These are phyloP conservation scores for Cladophialophora psammophila DNA, from an alignment of 2,329 filamentous ascomycete species.

Conservation along the genomic window DNA sequence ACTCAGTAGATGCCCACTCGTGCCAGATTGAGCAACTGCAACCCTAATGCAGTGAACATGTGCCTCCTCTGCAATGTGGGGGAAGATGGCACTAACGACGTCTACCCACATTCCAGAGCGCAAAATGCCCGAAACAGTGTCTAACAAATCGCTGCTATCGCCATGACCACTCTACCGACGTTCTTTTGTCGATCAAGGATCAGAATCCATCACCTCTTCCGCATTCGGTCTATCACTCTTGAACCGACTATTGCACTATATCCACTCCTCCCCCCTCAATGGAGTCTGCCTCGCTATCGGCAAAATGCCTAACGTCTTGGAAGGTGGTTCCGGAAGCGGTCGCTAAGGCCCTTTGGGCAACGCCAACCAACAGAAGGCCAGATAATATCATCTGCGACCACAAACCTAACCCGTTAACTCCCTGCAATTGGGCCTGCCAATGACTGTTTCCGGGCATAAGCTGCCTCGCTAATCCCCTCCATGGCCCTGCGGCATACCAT, in stretches of 20 bases:
- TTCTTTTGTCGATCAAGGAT: not conserved
- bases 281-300: constrained; percentile 19
- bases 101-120: constrained; percentile 4
- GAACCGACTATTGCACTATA: not conserved
- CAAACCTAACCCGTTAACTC: constrained; percentile 8
- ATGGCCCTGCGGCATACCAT: constrained; percentile 8
- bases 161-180: constrained; percentile 13
- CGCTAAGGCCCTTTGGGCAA: constrained; percentile 9
- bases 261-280: not conserved
- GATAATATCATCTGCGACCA: constrained; percentile 18
- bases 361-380: not conserved
- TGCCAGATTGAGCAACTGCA: constrained; percentile 4
- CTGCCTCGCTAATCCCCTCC: constrained; percentile 1
- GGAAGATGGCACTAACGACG: constrained; percentile 9
- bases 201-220: constrained; percentile 1
- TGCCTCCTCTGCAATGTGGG: not conserved
- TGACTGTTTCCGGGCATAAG: constrained; percentile 6
- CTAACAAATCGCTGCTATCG: not conserved
- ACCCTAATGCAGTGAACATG: not conserved
- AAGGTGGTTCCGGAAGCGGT: constrained; percentile 8
- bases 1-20: not conserved
- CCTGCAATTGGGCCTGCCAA: constrained; percentile 9
- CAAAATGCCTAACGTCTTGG: not conserved
- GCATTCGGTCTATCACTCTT: not conserved
- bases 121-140: constrained; percentile 5